Conservation (phyloP, 2,329 filamentous ascomycete species). For the Paracorniculantispora psalliotae region DNA sequence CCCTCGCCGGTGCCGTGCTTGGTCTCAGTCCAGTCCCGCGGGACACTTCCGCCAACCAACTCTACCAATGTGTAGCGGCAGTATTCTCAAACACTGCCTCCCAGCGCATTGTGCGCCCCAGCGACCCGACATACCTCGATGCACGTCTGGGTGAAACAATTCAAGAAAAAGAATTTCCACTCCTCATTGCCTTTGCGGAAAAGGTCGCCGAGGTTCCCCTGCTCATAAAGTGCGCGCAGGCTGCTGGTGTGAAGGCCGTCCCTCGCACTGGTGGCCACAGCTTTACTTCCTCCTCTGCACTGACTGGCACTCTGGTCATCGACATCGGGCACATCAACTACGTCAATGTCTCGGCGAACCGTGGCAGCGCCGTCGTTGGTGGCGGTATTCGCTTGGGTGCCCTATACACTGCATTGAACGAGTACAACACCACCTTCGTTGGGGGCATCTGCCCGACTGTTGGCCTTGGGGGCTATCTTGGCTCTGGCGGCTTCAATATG, state of each 20-base stretch:
- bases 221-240: slow-evolving; percentile 14
- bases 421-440: slow-evolving; percentile 13
- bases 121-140: not conserved
- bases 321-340: slow-evolving; percentile 18
- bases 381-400: slow-evolving; percentile 18
- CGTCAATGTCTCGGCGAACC: slow-evolving; percentile 14
- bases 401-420: slow-evolving; percentile 15
- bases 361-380: slow-evolving; percentile 14
- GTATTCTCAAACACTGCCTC: slow-evolving; percentile 6
- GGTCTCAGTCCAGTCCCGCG: not conserved
- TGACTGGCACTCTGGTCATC: slow-evolving; percentile 16
- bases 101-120: slow-evolving; percentile 4
- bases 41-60: not conserved
- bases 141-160: slow-evolving; percentile 2
- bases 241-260: slow-evolving; percentile 14
- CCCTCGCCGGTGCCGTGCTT: not conserved
- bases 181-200: slow-evolving; percentile 13
- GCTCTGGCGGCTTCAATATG: slow-evolving; percentile 27
- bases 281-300: slow-evolving; percentile 14
- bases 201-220: slow-evolving; percentile 12
- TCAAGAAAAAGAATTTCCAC: slow-evolving; percentile 6
- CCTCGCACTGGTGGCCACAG: slow-evolving; percentile 17
- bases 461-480: slow-evolving; percentile 24
- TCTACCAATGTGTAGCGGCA: slow-evolving; percentile 3
- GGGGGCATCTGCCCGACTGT: slow-evolving; percentile 21